These are phyloP conservation scores for Eimeria praecox DNA, from an alignment of 169 alveolate genomes.

Conservation along the genomic window DNA sequence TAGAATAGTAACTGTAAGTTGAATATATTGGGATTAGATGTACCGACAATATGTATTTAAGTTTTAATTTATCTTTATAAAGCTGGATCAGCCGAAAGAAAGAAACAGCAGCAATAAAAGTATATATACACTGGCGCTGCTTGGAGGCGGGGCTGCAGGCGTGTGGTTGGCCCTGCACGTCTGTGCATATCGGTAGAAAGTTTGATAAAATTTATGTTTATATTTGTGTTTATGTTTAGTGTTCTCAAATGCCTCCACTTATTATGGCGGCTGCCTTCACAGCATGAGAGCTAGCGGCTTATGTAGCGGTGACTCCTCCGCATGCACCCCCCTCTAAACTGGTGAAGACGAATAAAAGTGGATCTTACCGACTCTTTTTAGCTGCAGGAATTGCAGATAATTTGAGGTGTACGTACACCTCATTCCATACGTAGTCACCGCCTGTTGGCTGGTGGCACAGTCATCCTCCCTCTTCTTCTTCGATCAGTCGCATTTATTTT, in stretches of 20 bases:
- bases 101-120: background rate
- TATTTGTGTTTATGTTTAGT: background rate
- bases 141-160: constrained; percentile 24
- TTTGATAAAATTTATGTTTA: background rate
- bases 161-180: background rate
- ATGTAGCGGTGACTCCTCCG: constrained; percentile 15
- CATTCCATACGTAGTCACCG: background rate
- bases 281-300: background rate
- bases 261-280: background rate
- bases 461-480: background rate
- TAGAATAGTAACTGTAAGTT: background rate
- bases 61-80: background rate
- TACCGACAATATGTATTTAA: too few relatives aligned
- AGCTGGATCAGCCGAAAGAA: background rate
- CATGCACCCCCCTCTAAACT: constrained; percentile 33
- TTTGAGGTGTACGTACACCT: constrained; percentile 35
- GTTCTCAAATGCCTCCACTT: background rate
- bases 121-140: background rate
- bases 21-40: background rate
- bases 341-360: background rate
- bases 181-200: constrained; percentile 6
- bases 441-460: background rate
- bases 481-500: background rate
- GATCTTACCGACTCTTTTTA: background rate
- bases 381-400: background rate